Evolutionary conservation across 768 basidiomycete species (phyloP).

Genomic region (Infundibulicybe gibba): DNA sequence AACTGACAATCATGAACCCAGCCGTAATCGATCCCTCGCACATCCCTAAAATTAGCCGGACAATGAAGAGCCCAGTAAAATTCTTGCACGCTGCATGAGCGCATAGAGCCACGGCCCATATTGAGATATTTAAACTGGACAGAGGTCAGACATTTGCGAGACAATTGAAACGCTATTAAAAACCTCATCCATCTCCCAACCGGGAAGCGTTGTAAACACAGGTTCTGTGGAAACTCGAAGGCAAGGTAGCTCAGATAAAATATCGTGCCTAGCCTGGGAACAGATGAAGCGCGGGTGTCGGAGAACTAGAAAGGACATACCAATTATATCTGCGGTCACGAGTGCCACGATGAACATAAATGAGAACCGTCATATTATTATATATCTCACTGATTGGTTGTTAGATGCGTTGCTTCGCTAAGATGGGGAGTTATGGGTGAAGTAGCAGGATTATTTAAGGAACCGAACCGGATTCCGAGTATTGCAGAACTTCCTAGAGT

Average conservation of each 20-base stretch:
- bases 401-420: conserved; percentile 58
- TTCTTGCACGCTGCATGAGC: conserved; percentile 69
- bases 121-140: conserved; percentile 56
- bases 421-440: neutral
- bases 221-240: conserved; percentile 75
- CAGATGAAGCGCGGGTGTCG: neutral
- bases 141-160: neutral
- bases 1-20: conserved; percentile 72
- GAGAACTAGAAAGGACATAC: too few species aligned
- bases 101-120: conserved; percentile 61
- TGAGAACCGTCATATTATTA: neutral
- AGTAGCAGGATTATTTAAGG: neutral
- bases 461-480: conserved; percentile 59
- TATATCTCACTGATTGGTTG: conserved; percentile 55
- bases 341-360: conserved; percentile 58
- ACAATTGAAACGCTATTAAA: neutral
- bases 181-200: conserved; percentile 86
- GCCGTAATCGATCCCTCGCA: conserved; percentile 74
- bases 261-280: conserved; percentile 64
- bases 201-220: conserved; percentile 67
- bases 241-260: conserved; percentile 69
- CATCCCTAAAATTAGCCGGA: conserved; percentile 63
- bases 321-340: conserved; percentile 14
- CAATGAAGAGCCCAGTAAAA: conserved; percentile 61
- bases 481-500: conserved; percentile 67